Base-by-base conservation (phyloP, 2,329 filamentous ascomycete species). In the Beauveria pseudobassiana region DNA sequence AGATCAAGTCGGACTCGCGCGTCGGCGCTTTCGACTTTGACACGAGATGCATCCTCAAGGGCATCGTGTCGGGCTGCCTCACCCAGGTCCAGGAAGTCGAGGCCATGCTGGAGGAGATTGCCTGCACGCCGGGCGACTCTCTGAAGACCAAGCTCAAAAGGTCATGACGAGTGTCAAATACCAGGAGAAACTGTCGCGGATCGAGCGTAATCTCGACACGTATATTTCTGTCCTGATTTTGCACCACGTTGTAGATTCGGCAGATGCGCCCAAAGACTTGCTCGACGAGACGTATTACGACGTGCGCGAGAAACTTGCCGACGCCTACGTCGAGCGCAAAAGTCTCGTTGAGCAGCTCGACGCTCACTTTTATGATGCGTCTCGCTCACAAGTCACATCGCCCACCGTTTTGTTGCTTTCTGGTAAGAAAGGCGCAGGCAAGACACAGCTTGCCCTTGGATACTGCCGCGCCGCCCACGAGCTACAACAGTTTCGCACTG, bases 1-100 rank as follows among this genome's bases (percentile, higher is more conserved):
- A 50, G 42, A 61, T 61, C 16, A 55, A 43, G 45, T 55, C 59
- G 18, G 59, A 61, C 22, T 14, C 51, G 16, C 59, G 59, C 28
- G n/a, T 61, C 8, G 20, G 43, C 14, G 50, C 38, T 1, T 55
- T 61, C 9, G 59, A 61, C 45, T 38, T 61, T 22, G 59, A 61
- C 59, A 61, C 59, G 10, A 50, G 50, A 10, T 61, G 59, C 59
- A 61, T 61, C 50, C 59, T 61, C 51, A 55, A 50, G 51, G 59
- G 59, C 22, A 61, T 61, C 43, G 59, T 61, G 20, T 38, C 59
- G 20, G 59, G 59, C 42, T 61, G 59, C 51, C 51, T 55, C 16
- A n/a, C 34, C 24, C 59, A 61, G 43, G 59, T 61, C 8, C 59
- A 43, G 9, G 59, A 61, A 10, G 40, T 61, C 26, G 59, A 61